Evolutionary conservation across 2,329 filamentous ascomycete genomes (phyloP).

Genomic region (Aureobasidium uvarum): DNA sequence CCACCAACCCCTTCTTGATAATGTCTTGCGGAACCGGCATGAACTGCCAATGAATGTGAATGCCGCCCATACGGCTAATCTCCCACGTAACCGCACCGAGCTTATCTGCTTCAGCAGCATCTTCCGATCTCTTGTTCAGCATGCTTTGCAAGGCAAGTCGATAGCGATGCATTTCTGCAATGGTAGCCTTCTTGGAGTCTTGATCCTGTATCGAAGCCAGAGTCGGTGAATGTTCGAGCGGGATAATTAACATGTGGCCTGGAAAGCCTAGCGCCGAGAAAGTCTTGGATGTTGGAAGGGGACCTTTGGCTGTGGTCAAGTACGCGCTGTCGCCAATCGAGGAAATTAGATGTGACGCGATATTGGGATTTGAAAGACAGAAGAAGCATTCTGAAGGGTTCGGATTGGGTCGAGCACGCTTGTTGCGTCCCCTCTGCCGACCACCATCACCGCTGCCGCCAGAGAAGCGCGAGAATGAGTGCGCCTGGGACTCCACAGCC

Average conservation of each 20-base stretch:
- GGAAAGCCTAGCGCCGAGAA: slow-evolving; percentile 75
- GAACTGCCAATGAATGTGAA: slow-evolving; percentile 94
- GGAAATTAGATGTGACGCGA: slow-evolving; percentile 83
- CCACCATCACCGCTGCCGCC: slow-evolving; percentile 45
- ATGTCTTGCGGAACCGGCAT: slow-evolving; percentile 70
- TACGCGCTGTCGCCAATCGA: slow-evolving; percentile 87
- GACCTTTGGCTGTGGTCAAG: slow-evolving; percentile 87
- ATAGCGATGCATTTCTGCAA: slow-evolving; percentile 80
- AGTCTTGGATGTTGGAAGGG: slow-evolving; percentile 68
- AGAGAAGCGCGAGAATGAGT: slow-evolving; percentile 56
- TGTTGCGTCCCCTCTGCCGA: slow-evolving; percentile 43
- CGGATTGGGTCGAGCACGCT: slow-evolving; percentile 41
- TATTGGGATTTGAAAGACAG: slow-evolving; percentile 82
- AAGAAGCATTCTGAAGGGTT: slow-evolving; percentile 84
- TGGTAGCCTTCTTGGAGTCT: slow-evolving; percentile 57
- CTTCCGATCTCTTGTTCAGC: slow-evolving; percentile 48
- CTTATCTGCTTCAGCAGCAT: slow-evolving; percentile 37
- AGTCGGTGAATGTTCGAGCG: slow-evolving; percentile 76
- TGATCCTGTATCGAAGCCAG: slow-evolving; percentile 63
- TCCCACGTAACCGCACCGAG: slow-evolving; percentile 90
- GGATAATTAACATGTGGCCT: slow-evolving; percentile 86
- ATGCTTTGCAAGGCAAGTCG: slow-evolving; percentile 74
- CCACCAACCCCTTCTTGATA: slow-evolving; percentile 70
- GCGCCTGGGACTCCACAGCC: slow-evolving; percentile 36
- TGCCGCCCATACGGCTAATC: slow-evolving; percentile 74